Evolutionary conservation across 2,329 filamentous ascomycete species (phyloP).

Genomic region (Aspergillus sp.): DNA sequence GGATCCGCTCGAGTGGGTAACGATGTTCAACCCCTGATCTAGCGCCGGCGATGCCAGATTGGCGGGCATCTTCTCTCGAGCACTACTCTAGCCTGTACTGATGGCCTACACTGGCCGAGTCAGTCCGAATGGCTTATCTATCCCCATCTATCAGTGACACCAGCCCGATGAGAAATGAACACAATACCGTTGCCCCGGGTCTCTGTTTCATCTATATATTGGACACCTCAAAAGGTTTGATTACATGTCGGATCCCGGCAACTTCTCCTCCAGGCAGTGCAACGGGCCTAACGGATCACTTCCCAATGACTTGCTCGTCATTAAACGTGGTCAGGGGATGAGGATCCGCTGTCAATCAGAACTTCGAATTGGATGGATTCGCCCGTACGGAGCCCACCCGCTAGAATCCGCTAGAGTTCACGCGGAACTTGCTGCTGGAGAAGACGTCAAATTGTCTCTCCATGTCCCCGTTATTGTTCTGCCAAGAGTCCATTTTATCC

Average conservation of each 20-base stretch:
- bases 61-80: neutral
- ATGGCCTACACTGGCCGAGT: too few species aligned
- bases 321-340: neutral
- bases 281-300: neutral
- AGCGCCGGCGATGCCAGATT: neutral
- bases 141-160: neutral
- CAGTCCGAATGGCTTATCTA: neutral
- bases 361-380: neutral
- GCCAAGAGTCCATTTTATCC: neutral
- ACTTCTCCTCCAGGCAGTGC: neutral
- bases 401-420: constrained; percentile 26
- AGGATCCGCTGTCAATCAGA: constrained; percentile 10
- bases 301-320: neutral
- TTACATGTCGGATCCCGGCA: neutral
- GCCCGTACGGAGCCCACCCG: constrained; percentile 1
- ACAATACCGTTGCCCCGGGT: neutral
- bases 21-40: neutral
- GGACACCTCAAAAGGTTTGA: neutral
- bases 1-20: neutral
- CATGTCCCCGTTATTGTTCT: neutral
- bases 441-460: constrained; percentile 15
- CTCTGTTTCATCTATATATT: neutral
- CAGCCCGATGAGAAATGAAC: neutral
- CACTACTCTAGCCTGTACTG: too few species aligned
- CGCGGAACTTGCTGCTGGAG: constrained; percentile 16